Evolutionary conservation across 2,329 filamentous ascomycete species (phyloP), one percentile per base, ranked within the genome.

Genomic region (Claviceps pazoutovae): DNA sequence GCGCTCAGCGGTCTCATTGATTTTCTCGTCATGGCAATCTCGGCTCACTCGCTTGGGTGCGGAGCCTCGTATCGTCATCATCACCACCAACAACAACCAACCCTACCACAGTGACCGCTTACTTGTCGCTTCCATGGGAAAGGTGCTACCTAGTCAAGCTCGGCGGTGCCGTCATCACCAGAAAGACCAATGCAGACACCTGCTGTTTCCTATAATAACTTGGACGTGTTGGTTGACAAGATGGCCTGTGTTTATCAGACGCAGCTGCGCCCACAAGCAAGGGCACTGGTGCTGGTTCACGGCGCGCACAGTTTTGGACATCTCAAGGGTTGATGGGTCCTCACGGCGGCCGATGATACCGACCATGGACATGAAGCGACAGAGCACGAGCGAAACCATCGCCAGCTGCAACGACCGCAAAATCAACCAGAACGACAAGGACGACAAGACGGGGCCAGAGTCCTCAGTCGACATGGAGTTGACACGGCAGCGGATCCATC

Each of bases 271-370:
- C 51, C 41, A 11, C 23, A 30, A 9, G 46, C 36, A 21, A 49
- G 4, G 14, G 11, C 3, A 16, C 5, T 52, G 41, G 43, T 52
- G 38, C 7, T 52, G 14, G 46, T 46, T 8, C 2, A 30, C 36
- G 51, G 46, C 2, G 51, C 51, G 4, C 36, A 41, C 4, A 52
- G 42, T 19, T 52, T 52, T 11, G 51, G 51, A 13, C 42, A 52
- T 14, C 46, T 52, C 17, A 51, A 51, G 45, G 14, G 17, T 5
- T 45, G 50, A 23, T 51, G 45, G 50, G 5, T 4, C n/a, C 1
- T 16, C 8, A 14, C 8, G 39, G 39, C 42, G 23, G 19, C n/a
- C 14, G 48, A 45, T n/a, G 17, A 17, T 6, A 43, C 4, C 16
- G 21, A 21, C 13, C 16, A 39, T 11, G 21, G 5, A 19, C 17